Conservation (phyloP, 495 filamentous ascomycete genomes). For the Oidiodendron maius region DNA sequence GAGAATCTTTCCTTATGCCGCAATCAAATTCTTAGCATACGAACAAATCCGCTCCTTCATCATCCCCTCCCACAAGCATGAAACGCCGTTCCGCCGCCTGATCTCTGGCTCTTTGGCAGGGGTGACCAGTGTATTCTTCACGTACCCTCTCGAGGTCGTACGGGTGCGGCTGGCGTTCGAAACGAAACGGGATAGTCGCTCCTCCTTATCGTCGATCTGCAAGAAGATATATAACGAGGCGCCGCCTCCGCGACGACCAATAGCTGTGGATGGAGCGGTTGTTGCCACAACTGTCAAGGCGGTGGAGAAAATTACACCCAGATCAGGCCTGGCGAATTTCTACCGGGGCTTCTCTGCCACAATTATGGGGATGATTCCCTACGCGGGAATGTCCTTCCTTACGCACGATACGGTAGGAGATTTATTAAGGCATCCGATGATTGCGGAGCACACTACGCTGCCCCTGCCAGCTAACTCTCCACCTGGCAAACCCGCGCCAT, state of each 20-base stretch:
- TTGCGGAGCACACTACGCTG: conserved; percentile 64
- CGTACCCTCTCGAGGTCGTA: conserved; percentile 90
- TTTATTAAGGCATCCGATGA: conserved; percentile 57
- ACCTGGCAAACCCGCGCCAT: conserved; percentile 53
- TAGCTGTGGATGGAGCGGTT: neutral
- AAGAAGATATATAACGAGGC: conserved; percentile 78
- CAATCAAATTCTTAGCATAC: conserved; percentile 96
- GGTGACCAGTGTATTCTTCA: conserved; percentile 86
- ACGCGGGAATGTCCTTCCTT: conserved; percentile 95
- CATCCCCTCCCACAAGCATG: conserved; percentile 63
- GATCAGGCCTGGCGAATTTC: conserved; percentile 76
- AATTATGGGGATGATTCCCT: conserved; percentile 88
- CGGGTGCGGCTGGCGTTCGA: conserved; percentile 92
- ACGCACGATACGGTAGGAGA: conserved; percentile 88
- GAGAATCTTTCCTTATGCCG: conserved; percentile 94
- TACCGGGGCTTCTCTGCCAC: conserved; percentile 92
- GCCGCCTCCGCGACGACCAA: conserved; percentile 7
- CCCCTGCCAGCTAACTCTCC: conserved; percentile 36
- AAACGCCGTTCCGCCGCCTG: conserved; percentile 74
- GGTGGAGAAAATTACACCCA: conserved; percentile 35
- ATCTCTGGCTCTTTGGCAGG: conserved; percentile 77
- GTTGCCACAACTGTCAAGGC: conserved; percentile 6
- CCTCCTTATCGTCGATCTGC: conserved; percentile 66
- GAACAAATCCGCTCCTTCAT: conserved; percentile 81
- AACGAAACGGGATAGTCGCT: conserved; percentile 62